Base-by-base conservation (phyloP, 345 rosid species). In the Bruguiera sexangula region DNA sequence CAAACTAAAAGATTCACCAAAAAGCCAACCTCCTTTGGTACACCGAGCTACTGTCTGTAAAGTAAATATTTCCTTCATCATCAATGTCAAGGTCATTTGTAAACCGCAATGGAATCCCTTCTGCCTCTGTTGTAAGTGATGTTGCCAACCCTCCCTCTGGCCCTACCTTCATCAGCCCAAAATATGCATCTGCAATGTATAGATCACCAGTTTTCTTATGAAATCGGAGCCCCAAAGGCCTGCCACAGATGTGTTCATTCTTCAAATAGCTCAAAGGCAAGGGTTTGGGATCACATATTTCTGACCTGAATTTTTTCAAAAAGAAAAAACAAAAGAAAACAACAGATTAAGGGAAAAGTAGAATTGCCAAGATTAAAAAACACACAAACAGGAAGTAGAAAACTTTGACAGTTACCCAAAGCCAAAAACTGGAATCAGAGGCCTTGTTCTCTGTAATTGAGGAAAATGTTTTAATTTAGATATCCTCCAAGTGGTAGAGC, bases 181-280 rank as follows among this genome's bases (percentile, higher is more conserved):
- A 80, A 75, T 91, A 94, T 1, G 97, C 97, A 70, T 94, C 99
- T 10, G 96, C 99, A 8, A 94, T 91, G 78, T 87, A 94, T 54
- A 94, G 83, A 74, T 89, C 96, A 3, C 97, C 96, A 0, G 83
- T 87, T 74, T 79, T 86, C 82, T 87, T 89, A 65, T 89, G 80
- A 63, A 94, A 94, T 8, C 93, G 90, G 24, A 94, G 93, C 52
- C 98, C 98, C 63, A 94, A 74, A 74, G 97, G 97, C 77, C 97
- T 86, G 48, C 98, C 98, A 66, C 98, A 94, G 52, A 91, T 86
- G 77, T 94, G 97, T 75, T 94, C 99, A 73, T 89, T 82, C 81
- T 80, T 82, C 83, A 88, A 64, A 81, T 94, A 89, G 75, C 74
- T 74, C 66, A 67, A 11, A 62, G 87, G 75, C n/a, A 90, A 89